These are phyloP conservation scores for Ascochyta koolunga DNA, from an alignment of 2,329 filamentous ascomycete genomes.

Conservation along the genomic window DNA sequence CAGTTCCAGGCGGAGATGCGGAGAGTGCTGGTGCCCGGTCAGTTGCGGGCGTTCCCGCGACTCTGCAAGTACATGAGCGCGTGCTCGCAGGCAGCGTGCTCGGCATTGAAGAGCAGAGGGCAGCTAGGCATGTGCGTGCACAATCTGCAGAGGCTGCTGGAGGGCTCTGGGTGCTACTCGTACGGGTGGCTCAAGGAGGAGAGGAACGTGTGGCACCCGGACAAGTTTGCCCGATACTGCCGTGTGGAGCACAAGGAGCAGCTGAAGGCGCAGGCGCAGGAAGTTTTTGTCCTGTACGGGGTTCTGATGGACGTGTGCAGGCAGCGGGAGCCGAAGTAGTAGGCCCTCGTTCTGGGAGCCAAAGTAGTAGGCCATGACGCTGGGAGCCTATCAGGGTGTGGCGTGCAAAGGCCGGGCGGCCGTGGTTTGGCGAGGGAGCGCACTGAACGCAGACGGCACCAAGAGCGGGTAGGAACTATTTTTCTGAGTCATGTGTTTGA, in stretches of 20 bases:
- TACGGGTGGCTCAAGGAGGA: slow-evolving; percentile 35
- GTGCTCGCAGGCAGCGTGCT: slow-evolving; percentile 29
- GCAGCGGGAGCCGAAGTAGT: too few species aligned
- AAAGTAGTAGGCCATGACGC: too few species aligned
- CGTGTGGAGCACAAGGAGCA: slow-evolving; percentile 24
- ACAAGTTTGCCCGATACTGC: slow-evolving; percentile 39
- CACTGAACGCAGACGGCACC: slow-evolving; percentile 13
- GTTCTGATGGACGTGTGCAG: slow-evolving; percentile 32
- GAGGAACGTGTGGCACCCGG: slow-evolving; percentile 43
- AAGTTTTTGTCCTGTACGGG: slow-evolving; percentile 40
- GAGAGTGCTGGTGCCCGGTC: slow-evolving; percentile 22
- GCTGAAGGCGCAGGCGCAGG: slow-evolving; percentile 32
- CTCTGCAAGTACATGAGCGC: slow-evolving; percentile 28
- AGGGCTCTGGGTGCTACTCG: slow-evolving; percentile 31
- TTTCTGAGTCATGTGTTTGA: slow-evolving; percentile 17
- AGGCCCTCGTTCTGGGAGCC: too few species aligned
- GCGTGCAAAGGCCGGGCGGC: too few species aligned
- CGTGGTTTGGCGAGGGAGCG: too few species aligned
- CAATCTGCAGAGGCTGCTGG: slow-evolving; percentile 33
- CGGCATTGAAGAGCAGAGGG: slow-evolving; percentile 21
- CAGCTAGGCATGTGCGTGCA: slow-evolving; percentile 37
- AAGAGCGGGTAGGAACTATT: slow-evolving; percentile 6
- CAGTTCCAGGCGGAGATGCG: slow-evolving; percentile 26
- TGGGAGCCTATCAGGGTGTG: too few species aligned
- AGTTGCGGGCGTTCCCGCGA: slow-evolving; percentile 26